Evolutionary conservation across 305 asterid genomes (phyloP).

Genomic region (Solanum hybrid): DNA sequence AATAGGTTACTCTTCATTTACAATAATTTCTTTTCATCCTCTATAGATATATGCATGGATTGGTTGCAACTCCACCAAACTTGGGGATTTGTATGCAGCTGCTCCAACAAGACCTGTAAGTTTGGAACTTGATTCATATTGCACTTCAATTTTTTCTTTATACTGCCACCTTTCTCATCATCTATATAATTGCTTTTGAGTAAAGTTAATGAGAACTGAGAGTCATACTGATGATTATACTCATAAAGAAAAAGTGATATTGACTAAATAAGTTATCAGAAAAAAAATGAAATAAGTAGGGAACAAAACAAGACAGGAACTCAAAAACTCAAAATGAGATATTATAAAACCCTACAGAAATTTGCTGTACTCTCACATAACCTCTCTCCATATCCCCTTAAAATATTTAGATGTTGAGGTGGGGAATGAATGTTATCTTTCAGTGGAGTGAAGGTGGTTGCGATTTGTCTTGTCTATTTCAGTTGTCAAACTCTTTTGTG

Average conservation of each 20-base stretch:
- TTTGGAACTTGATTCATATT: neutral
- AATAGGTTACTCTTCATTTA: neutral
- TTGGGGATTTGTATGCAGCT: conserved; percentile 86
- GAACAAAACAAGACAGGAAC: neutral
- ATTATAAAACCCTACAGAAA: neutral
- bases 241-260: neutral
- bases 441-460: neutral
- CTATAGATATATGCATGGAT: conserved; percentile 79
- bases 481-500: conserved; percentile 4
- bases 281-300: neutral
- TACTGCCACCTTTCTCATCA: neutral
- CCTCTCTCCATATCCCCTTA: neutral
- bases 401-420: neutral
- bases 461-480: neutral
- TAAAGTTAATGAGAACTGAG: neutral
- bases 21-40: neutral
- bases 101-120: conserved; percentile 75
- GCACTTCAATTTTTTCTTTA: neutral
- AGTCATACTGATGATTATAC: neutral
- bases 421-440: neutral
- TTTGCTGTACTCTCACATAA: neutral
- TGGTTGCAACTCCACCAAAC: conserved; percentile 70
- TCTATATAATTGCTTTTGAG: neutral
- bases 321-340: neutral
- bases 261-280: neutral